Evolutionary conservation across 345 rosid genomes (phyloP).

Genomic region (Hypericum androsaemum): DNA sequence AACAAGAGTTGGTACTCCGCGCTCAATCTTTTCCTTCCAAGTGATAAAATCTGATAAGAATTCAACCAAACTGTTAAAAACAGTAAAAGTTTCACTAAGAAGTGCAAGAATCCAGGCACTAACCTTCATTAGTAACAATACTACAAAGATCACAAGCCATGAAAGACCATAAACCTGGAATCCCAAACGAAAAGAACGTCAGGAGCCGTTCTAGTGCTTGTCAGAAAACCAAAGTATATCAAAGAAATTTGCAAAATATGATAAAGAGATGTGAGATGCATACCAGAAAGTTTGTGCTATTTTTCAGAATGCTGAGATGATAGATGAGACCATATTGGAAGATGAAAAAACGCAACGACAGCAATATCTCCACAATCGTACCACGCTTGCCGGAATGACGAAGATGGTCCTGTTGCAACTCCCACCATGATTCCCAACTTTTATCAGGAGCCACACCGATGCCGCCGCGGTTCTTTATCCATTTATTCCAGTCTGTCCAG

Average conservation of each 20-base stretch:
- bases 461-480: conserved; percentile 50
- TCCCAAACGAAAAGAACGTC: conserved; percentile 15
- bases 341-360: conserved; percentile 47
- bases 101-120: too few relatives aligned
- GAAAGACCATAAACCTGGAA: conserved; percentile 11
- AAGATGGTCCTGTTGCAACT: conserved; percentile 48
- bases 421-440: conserved; percentile 83
- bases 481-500: conserved; percentile 65
- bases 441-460: conserved; percentile 51
- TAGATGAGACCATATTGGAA: conserved; percentile 57
- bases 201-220: conserved; percentile 17
- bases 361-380: conserved; percentile 31
- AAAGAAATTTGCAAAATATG: conserved; percentile 41
- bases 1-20: conserved; percentile 7
- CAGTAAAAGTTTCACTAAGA: too few relatives aligned
- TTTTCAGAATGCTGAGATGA: conserved; percentile 26
- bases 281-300: conserved; percentile 39
- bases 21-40: conserved; percentile 3
- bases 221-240: too few relatives aligned
- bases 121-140: conserved; percentile 2
- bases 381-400: conserved; percentile 40
- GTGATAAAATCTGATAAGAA: neutral
- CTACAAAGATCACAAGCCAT: neutral
- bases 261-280: conserved; percentile 49
- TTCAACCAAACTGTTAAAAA: neutral